phyloP scores from a whole-genome alignment of 2,329 filamentous ascomycete genomes.

The Cercospora sp. region DNA sequence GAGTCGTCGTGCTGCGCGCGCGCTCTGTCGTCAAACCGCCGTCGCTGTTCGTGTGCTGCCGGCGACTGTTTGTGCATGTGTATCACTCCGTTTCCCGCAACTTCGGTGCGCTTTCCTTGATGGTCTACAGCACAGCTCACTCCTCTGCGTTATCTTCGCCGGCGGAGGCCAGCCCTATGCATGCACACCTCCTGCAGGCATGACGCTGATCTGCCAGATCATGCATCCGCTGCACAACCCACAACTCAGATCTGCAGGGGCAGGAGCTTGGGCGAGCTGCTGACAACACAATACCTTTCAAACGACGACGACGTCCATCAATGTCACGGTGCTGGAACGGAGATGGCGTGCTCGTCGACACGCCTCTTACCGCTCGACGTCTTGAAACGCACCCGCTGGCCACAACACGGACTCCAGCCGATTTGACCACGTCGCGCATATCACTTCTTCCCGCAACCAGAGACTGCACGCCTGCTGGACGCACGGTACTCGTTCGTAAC shows the following conservation, averaged over 20 bases:
- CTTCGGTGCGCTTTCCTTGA: not conserved
- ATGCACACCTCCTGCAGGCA: conserved; percentile 5
- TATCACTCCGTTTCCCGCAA: not conserved
- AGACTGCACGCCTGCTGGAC: not conserved
- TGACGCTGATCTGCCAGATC: not conserved
- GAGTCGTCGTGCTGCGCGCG: not conserved
- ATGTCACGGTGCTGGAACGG: not conserved
- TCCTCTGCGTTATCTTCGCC: not conserved
- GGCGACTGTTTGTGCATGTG: not conserved
- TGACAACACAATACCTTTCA: not conserved
- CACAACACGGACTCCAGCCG: not conserved
- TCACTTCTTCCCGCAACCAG: not conserved
- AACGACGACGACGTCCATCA: not conserved
- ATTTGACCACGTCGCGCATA: not conserved
- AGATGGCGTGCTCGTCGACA: not conserved
- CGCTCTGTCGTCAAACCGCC: not conserved
- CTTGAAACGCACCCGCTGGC: not conserved
- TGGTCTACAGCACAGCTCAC: not conserved
- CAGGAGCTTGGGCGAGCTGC: not conserved
- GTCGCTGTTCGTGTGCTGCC: not conserved
- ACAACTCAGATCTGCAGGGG: conserved; percentile 2
- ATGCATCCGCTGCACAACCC: not conserved
- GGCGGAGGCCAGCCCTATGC: not conserved
- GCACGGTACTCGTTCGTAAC: not conserved
- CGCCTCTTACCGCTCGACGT: not conserved